Evolutionary conservation across 2,329 filamentous ascomycete genomes (phyloP).

Genomic region (Exophiala dermatitidis): DNA sequence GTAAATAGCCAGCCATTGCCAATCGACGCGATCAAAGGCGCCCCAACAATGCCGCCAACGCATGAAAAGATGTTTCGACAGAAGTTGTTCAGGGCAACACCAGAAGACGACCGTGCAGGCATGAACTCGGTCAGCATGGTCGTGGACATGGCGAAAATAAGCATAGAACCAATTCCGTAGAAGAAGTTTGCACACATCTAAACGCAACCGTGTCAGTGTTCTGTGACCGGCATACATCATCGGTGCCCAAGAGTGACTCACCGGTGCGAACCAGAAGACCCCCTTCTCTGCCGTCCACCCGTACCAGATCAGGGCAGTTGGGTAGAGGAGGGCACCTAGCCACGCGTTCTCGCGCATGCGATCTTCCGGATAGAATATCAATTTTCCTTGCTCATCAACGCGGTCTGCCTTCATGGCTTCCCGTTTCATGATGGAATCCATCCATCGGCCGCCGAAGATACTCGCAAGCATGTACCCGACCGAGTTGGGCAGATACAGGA

Average conservation of each 20-base stretch:
- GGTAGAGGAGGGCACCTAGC: slow-evolving; percentile 64
- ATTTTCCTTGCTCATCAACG: slow-evolving; percentile 58
- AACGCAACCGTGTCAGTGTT: slow-evolving; percentile 17
- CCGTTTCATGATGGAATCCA: slow-evolving; percentile 71
- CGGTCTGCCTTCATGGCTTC: slow-evolving; percentile 64
- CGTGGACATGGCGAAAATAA: slow-evolving; percentile 65
- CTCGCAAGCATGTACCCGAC: slow-evolving; percentile 65
- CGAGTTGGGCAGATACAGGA: slow-evolving; percentile 69
- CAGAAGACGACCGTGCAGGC: slow-evolving; percentile 61
- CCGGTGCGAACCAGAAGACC: slow-evolving; percentile 54
- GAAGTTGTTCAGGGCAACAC: slow-evolving; percentile 69
- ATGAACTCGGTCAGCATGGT: slow-evolving; percentile 85
- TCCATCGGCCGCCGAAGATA: slow-evolving; percentile 66
- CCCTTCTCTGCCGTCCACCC: slow-evolving; percentile 65
- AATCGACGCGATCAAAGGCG: slow-evolving; percentile 63
- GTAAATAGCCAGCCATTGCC: slow-evolving; percentile 74
- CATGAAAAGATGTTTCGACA: slow-evolving; percentile 71
- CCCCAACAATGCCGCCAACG: slow-evolving; percentile 60
- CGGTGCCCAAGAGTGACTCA: slow-evolving; percentile 29
- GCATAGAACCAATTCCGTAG: slow-evolving; percentile 71
- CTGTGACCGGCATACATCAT: slow-evolving; percentile 16
- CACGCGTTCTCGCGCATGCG: slow-evolving; percentile 76
- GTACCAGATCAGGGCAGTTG: slow-evolving; percentile 63
- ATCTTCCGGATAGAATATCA: slow-evolving; percentile 69
- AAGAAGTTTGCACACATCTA: slow-evolving; percentile 59